A percentile compares a stretch with the other conserved stretches of the same genome.
Conservation (phyloP, 345 rosid species). For the Raphanus sativus region DNA sequence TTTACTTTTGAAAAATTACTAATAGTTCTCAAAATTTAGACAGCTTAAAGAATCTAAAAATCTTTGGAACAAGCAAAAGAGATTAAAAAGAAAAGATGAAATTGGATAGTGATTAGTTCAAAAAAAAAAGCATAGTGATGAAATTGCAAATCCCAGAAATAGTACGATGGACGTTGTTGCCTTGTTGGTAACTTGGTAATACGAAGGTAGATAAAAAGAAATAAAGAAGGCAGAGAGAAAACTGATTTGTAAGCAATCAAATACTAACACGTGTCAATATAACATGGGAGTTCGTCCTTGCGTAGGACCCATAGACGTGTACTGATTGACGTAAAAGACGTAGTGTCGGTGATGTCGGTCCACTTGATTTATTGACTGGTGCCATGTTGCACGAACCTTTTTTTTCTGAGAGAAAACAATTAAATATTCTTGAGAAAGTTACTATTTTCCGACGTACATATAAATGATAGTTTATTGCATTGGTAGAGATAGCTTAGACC, state of each 20-base stretch:
- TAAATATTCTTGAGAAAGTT: not conserved
- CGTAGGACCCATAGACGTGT: conserved; percentile 14
- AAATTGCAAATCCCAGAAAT: not conserved
- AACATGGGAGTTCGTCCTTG: conserved; percentile 19
- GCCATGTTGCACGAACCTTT: conserved; percentile 23
- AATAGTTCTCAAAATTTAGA: not conserved
- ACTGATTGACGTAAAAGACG: conserved; percentile 29
- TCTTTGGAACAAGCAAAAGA: not conserved
- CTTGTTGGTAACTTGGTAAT: too few species aligned
- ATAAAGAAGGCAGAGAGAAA: conserved; percentile 7
- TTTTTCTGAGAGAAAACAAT: not conserved
- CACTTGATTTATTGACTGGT: conserved; percentile 5
- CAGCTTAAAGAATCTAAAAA: not conserved
- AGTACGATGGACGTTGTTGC: conserved; percentile 29
- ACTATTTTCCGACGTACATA: not conserved
- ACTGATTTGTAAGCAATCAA: not conserved
- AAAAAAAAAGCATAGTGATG: not conserved
- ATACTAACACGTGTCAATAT: not conserved
- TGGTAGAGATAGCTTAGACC: not conserved
- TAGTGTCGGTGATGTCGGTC: conserved; percentile 35
- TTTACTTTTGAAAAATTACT: not conserved
- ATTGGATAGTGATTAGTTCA: too few species aligned
- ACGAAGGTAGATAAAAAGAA: too few species aligned
- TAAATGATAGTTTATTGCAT: not conserved
- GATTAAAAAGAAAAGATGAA: not conserved